Evolutionary conservation across 805 yeast species (phyloP).

Genomic region (Cyberlindnera mississippiensis): DNA sequence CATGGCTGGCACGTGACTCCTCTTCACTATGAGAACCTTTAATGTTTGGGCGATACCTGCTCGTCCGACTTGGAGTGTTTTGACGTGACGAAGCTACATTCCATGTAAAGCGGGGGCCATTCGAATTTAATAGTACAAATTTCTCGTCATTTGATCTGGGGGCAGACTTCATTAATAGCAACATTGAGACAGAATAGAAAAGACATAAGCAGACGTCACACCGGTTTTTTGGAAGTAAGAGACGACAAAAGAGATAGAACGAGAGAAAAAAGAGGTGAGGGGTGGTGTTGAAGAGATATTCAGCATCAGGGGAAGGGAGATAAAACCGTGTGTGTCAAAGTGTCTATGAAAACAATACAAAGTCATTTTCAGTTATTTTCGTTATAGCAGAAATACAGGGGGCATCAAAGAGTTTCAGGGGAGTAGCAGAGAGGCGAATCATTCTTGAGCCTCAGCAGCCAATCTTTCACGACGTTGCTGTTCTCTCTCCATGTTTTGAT

Average conservation of each 20-base stretch:
- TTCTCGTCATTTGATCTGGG: neutral
- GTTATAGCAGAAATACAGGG: neutral
- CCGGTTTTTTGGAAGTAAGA: too few species aligned
- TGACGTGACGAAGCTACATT: too few species aligned
- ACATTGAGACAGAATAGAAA: neutral
- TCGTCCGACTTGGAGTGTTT: too few species aligned
- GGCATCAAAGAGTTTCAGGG: neutral
- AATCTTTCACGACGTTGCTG: constrained; percentile 43
- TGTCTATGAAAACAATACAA: constrained; percentile 2
- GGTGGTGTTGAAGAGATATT: too few species aligned
- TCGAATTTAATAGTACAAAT: neutral
- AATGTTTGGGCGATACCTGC: too few species aligned
- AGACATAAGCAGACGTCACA: neutral
- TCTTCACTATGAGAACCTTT: too few species aligned
- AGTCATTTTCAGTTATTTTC: neutral
- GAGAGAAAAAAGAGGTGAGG: neutral
- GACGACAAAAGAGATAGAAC: too few species aligned
- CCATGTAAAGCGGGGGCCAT: neutral
- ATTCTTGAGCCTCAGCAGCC: constrained; percentile 17
- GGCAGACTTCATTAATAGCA: neutral
- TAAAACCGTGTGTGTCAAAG: neutral
- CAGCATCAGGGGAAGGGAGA: too few species aligned
- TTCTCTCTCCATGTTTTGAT: constrained; percentile 56
- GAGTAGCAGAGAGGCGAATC: neutral
- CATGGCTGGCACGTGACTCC: too few species aligned